Evolutionary conservation across 2,329 filamentous ascomycete species (phyloP).

Genomic region (Nemania sp.): DNA sequence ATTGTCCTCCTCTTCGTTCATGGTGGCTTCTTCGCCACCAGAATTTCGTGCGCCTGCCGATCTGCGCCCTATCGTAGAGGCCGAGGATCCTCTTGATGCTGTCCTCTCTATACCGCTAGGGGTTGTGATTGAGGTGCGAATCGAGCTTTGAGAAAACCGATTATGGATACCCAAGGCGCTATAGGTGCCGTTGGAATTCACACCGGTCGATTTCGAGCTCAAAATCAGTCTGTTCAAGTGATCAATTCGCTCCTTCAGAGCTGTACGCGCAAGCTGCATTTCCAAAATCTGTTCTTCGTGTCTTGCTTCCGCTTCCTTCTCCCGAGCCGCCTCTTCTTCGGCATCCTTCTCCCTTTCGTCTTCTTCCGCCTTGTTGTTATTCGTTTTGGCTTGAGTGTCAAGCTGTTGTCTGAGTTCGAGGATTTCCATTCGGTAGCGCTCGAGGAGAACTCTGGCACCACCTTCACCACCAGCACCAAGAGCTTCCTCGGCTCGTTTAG

Average conservation of each 20-base stretch:
- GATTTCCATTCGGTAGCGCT: slow-evolving; percentile 94
- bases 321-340: slow-evolving; percentile 71
- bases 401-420: slow-evolving; percentile 78
- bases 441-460: slow-evolving; percentile 81
- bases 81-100: slow-evolving; percentile 67
- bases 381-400: slow-evolving; percentile 76
- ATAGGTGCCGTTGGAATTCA: slow-evolving; percentile 77
- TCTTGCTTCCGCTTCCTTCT: slow-evolving; percentile 79
- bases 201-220: slow-evolving; percentile 92
- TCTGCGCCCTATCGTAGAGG: slow-evolving; percentile 60
- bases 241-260: slow-evolving; percentile 94
- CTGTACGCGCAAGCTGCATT: slow-evolving; percentile 95
- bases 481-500: slow-evolving; percentile 91
- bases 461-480: slow-evolving; percentile 80
- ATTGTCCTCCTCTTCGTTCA: slow-evolving; percentile 68
- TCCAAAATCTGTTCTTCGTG: slow-evolving; percentile 98
- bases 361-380: slow-evolving; percentile 63
- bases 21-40: slow-evolving; percentile 44
- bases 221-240: slow-evolving; percentile 94
- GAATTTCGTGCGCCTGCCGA: slow-evolving; percentile 52
- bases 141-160: slow-evolving; percentile 64
- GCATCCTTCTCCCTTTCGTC: slow-evolving; percentile 65
- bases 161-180: slow-evolving; percentile 68
- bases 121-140: slow-evolving; percentile 71
- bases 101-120: slow-evolving; percentile 66